Evolutionary conservation across 2,329 filamentous ascomycete species (phyloP).

Genomic region (Verticillium zaregamsianum): DNA sequence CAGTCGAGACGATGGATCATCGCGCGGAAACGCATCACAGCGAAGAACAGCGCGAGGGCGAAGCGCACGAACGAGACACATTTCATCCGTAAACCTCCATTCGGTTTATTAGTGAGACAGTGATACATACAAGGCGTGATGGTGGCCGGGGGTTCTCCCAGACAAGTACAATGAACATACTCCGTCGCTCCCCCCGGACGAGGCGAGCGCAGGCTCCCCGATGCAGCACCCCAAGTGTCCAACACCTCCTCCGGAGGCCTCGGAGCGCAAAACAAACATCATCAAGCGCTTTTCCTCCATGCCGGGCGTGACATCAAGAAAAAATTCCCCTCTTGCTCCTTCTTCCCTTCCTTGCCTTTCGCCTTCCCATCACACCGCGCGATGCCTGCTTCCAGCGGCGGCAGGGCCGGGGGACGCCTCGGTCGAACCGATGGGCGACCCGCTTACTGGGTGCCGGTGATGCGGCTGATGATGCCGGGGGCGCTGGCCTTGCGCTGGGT

Average conservation of each 20-base stretch:
- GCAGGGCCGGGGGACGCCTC: background rate
- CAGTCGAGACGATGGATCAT: too few species aligned
- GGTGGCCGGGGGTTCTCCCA: background rate
- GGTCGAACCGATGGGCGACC: background rate
- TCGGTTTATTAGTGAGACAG: conserved; percentile 3
- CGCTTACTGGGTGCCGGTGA: conserved; percentile 1
- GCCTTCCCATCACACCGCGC: background rate
- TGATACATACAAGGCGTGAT: conserved; percentile 7
- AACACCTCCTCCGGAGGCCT: background rate
- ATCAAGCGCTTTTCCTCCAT: background rate
- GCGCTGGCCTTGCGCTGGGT: conserved; percentile 16
- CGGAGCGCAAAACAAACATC: background rate
- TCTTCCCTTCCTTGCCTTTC: background rate
- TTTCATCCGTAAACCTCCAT: background rate
- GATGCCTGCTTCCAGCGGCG: background rate
- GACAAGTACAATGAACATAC: background rate
- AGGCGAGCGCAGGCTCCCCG: background rate
- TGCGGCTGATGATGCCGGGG: conserved; percentile 24
- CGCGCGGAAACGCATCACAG: background rate
- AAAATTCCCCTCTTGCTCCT: background rate
- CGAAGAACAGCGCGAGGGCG: too few species aligned
- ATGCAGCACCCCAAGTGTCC: background rate
- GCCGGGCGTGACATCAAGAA: background rate
- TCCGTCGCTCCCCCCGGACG: background rate
- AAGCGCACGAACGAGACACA: background rate